Conservation (phyloP, 1,284 basidiomycete species). For the Naganishia liquefaciens region DNA sequence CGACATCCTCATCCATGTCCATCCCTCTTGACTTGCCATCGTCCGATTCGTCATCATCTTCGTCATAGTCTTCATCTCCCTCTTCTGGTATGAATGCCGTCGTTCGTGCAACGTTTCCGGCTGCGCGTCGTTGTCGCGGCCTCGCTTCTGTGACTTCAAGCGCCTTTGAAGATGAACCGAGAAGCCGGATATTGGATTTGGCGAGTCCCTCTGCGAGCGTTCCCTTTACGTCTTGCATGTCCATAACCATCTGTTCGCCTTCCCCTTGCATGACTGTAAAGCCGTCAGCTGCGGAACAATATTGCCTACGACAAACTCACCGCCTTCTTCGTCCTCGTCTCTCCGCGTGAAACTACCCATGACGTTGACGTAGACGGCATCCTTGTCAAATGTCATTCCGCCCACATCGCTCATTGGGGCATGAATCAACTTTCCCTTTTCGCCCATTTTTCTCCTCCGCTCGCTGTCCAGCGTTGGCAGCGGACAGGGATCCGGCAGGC, state of each 20-base stretch:
- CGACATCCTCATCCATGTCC: conserved; percentile 49
- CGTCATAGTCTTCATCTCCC: conserved; percentile 48
- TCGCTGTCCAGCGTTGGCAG: conserved; percentile 89
- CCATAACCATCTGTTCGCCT: conserved; percentile 96
- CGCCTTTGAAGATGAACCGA: conserved; percentile 72
- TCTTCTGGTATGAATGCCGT: conserved; percentile 46
- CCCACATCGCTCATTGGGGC: conserved; percentile 99
- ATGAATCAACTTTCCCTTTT: conserved; percentile 93
- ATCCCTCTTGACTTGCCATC: conserved; percentile 48
- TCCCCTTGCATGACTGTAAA: conserved; percentile 71
- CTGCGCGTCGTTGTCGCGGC: conserved; percentile 45
- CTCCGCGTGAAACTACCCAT: conserved; percentile 83
- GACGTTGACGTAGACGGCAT: conserved; percentile 97
- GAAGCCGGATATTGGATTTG: conserved; percentile 78
- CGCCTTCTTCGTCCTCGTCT: conserved; percentile 55
- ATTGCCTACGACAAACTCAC: conserved; percentile 38
- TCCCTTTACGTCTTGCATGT: conserved; percentile 79
- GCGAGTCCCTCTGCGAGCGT: conserved; percentile 85
- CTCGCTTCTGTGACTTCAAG: conserved; percentile 54
- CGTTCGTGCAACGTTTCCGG: conserved; percentile 33
- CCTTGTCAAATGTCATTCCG: conserved; percentile 96
- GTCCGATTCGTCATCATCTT: conserved; percentile 48
- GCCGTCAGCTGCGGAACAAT: neutral
- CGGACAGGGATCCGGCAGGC: conserved; percentile 90
- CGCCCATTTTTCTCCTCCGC: conserved; percentile 86